Evolutionary conservation across 2,329 filamentous ascomycete genomes (phyloP).

Genomic region (Gliomastix tumulicola): DNA sequence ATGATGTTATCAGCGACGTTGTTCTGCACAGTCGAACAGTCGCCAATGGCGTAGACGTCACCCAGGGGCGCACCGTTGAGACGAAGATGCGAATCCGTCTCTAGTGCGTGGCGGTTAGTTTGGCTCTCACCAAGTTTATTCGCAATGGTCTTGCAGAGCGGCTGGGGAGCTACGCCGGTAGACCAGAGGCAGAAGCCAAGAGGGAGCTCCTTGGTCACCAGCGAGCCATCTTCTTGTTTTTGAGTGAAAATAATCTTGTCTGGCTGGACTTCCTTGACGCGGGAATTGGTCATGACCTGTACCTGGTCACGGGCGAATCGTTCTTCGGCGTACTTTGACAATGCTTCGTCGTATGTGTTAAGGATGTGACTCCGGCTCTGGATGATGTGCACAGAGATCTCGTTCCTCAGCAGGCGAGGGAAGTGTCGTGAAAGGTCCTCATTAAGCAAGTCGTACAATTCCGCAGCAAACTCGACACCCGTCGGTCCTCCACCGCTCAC

Average conservation of each 20-base stretch:
- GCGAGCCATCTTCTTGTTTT: constrained; percentile 62
- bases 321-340: constrained; percentile 87
- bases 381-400: constrained; percentile 96
- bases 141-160: constrained; percentile 70
- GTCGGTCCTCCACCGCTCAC: constrained; percentile 92
- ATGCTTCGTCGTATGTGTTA: constrained; percentile 94
- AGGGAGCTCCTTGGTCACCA: constrained; percentile 85
- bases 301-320: constrained; percentile 88
- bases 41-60: constrained; percentile 93
- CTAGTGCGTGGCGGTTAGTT: constrained; percentile 83
- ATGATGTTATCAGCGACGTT: constrained; percentile 90
- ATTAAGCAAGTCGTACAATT: constrained; percentile 92
- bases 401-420: constrained; percentile 85
- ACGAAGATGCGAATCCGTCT: constrained; percentile 90
- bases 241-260: constrained; percentile 90
- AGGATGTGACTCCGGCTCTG: constrained; percentile 92
- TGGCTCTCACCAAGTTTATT: constrained; percentile 70
- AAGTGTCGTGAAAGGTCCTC: constrained; percentile 83
- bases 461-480: constrained; percentile 94
- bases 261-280: constrained; percentile 78
- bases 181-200: constrained; percentile 98
- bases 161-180: constrained; percentile 83
- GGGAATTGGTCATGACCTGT: constrained; percentile 84
- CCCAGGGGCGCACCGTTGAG: constrained; percentile 83
- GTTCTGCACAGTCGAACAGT: constrained; percentile 95